A percentile compares a stretch with the other conserved stretches of the same genome.
Conservation (phyloP, 1,284 basidiomycete genomes). For the Apiotrichum veenhuisii region DNA sequence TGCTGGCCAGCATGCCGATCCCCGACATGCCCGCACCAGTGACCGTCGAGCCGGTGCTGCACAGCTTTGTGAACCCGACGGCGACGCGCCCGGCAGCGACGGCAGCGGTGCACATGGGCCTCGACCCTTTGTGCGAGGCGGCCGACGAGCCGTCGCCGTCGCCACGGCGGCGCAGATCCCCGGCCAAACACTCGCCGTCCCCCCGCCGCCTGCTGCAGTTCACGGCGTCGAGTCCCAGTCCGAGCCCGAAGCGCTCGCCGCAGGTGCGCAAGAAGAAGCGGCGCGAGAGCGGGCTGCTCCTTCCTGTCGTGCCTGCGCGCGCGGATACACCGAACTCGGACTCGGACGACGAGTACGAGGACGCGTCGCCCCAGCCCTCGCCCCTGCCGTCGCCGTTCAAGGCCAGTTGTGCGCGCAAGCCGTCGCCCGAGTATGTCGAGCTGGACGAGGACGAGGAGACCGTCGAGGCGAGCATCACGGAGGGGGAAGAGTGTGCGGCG, state of each 20-base stretch:
- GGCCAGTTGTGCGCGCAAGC: neutral
- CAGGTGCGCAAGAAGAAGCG: constrained; percentile 1
- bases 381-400: neutral
- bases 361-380: neutral
- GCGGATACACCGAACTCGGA: neutral
- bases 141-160: constrained; percentile 2
- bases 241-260: constrained; percentile 1
- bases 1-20: neutral
- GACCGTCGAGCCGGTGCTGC: neutral
- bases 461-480: constrained; percentile 7
- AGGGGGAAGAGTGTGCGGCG: neutral
- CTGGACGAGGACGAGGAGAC: neutral
- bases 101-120: neutral
- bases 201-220: neutral
- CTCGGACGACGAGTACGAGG: neutral
- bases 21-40: neutral
- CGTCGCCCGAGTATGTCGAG: neutral
- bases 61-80: constrained; percentile 7
- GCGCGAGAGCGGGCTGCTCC: constrained; percentile 11
- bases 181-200: neutral
- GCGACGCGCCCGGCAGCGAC: constrained; percentile 17
- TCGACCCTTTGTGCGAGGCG: neutral
- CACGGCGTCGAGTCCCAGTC: neutral
- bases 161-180: neutral
- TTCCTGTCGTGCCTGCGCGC: neutral